Percentiles rank a stretch among this genome's conserved stretches.
Evolutionary conservation across 2,329 filamentous ascomycete species (phyloP).

Genomic region (Didymellaceae sp.): DNA sequence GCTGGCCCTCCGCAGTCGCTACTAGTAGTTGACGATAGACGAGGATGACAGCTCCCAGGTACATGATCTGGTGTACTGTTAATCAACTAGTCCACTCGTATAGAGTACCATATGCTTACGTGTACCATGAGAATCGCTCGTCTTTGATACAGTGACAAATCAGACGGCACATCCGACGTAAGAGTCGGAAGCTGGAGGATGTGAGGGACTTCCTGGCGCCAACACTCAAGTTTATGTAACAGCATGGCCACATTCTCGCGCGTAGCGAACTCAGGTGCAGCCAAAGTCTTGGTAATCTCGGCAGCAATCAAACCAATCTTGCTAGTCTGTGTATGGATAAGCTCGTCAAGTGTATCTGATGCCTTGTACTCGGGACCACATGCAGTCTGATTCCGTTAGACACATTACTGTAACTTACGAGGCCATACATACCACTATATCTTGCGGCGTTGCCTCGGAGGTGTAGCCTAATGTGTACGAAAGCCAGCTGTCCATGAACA

Average conservation of each 20-base stretch:
- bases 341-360: slow-evolving; percentile 33
- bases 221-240: slow-evolving; percentile 41
- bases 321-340: slow-evolving; percentile 44
- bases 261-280: slow-evolving; percentile 39
- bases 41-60: slow-evolving; percentile 46
- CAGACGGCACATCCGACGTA: slow-evolving; percentile 31
- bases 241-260: slow-evolving; percentile 38
- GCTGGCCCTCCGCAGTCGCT: slow-evolving; percentile 40
- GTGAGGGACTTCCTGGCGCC: slow-evolving; percentile 42
- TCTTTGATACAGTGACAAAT: slow-evolving; percentile 39
- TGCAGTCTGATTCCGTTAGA: slow-evolving; percentile 34
- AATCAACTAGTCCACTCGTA: not conserved
- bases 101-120: slow-evolving; percentile 23
- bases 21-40: slow-evolving; percentile 46
- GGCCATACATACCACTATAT: slow-evolving; percentile 34
- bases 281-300: slow-evolving; percentile 44
- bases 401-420: not conserved
- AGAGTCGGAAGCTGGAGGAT: slow-evolving; percentile 41
- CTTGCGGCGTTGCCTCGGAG: slow-evolving; percentile 38
- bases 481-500: slow-evolving; percentile 51
- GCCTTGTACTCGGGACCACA: slow-evolving; percentile 25
- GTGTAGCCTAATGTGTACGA: slow-evolving; percentile 48
- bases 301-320: slow-evolving; percentile 46
- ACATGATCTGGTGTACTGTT: slow-evolving; percentile 41
- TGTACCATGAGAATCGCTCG: slow-evolving; percentile 49